Evolutionary conservation across 2,329 filamentous ascomycete species (phyloP).

Genomic region (Sporothrix schenckii): DNA sequence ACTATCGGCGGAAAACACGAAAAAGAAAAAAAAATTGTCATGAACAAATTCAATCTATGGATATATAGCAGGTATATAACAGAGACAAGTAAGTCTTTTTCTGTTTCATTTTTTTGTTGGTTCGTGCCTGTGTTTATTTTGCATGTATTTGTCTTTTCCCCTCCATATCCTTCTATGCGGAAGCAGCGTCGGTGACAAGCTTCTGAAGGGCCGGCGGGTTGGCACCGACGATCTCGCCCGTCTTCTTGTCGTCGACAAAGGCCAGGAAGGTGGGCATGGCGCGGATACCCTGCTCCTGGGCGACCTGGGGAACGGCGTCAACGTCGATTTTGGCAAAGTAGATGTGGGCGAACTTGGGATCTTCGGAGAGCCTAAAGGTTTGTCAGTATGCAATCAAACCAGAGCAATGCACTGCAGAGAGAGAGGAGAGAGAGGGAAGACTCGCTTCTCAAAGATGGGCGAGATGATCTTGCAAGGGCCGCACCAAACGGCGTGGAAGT

Average conservation of each 20-base stretch:
- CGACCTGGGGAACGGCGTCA: slow-evolving; percentile 74
- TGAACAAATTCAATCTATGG: neutral
- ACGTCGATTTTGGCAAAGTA: slow-evolving; percentile 91
- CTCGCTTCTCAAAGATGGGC: slow-evolving; percentile 70
- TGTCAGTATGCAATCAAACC: neutral
- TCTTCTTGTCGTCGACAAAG: slow-evolving; percentile 78
- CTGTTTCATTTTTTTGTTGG: neutral
- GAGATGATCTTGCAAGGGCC: slow-evolving; percentile 92
- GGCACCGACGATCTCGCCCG: slow-evolving; percentile 75
- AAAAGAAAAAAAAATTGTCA: neutral
- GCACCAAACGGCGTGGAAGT: slow-evolving; percentile 91
- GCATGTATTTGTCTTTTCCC: neutral
- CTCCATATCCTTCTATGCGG: neutral
- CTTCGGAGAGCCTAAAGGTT: slow-evolving; percentile 58
- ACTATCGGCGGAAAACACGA: too few relatives aligned
- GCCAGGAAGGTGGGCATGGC: slow-evolving; percentile 92
- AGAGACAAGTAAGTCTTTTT: too few relatives aligned
- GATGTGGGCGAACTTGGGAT: slow-evolving; percentile 50
- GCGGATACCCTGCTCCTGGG: slow-evolving; percentile 75
- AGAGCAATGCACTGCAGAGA: slow-evolving; percentile 26
- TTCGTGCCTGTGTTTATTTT: neutral
- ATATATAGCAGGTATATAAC: neutral
- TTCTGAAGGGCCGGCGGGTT: slow-evolving; percentile 66
- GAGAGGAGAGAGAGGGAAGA: neutral
- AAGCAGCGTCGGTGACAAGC: neutral